Evolutionary conservation across 805 yeast genomes (phyloP), one percentile per base, ranked within the genome.

Genomic region (Saccharomycopsis fodiens): DNA sequence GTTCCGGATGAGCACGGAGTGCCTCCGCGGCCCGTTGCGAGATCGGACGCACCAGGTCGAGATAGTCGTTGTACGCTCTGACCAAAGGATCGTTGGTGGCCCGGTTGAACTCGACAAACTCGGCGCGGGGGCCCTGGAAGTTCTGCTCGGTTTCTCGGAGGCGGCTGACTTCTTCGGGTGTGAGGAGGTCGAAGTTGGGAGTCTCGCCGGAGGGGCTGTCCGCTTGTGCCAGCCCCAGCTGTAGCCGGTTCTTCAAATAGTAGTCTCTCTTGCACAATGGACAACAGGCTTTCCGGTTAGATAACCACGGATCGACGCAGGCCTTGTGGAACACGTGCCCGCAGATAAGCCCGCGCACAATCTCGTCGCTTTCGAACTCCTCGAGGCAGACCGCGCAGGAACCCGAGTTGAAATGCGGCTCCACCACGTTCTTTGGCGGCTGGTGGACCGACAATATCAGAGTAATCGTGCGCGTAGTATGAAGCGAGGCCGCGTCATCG

Each of bases 251-350:
- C 47, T 58, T 57, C 49, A 61, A 12, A 55, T 70, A 76, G 58
- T 79, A 80, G 58, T 79, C 87, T 27, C 81, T 65, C 56, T 85
- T 83, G 62, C 95, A 85, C 68, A 81, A 77, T 6, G 95, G 95
- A 59, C 95, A 85, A 55, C 85, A 80, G 1, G 88, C 89, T 39
- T 82, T 72, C 53, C 91, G 67, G 52, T 75, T 74, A 2, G 77
- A 79, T 39, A 85, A 65, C 95, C 95, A 85, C 1, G 89, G 89
- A 52, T 82, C 87, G 44, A 86, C 71, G 62, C 95, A 85, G 15
- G 73, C 80, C 19, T 79, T 69, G 57, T 85, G 95, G 70, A 79
- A 85, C 2, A 82, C 87, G 61, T 85, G 95, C 2, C 88, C 87
- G 64, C 95, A 85, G 8, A 83, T 67, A 37, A 86, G 68, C 0